Conservation (phyloP, 371 early-diverging fungal species). For the Lichtheimia ornata region DNA sequence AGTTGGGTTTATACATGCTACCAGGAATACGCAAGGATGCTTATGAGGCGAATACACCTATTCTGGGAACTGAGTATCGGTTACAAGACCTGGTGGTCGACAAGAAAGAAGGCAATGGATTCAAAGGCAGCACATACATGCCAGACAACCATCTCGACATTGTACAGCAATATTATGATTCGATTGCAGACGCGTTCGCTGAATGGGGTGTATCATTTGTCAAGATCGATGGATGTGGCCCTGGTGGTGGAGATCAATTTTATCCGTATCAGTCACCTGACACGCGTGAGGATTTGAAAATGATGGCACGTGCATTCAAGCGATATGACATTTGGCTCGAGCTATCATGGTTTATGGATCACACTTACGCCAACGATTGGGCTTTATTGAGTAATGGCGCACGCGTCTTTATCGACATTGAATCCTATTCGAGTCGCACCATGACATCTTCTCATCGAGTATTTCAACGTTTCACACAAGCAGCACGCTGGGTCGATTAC, state of each 20-base stretch:
- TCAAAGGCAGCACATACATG: slow-evolving; percentile 30
- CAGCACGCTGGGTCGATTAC: slow-evolving; percentile 23
- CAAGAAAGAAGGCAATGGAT: slow-evolving; percentile 25
- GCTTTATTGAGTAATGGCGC: slow-evolving; percentile 25
- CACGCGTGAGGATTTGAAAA: slow-evolving; percentile 21
- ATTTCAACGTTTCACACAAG: slow-evolving; percentile 26
- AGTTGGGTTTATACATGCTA: slow-evolving; percentile 31
- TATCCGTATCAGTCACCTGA: slow-evolving; percentile 31
- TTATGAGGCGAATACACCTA: slow-evolving; percentile 15
- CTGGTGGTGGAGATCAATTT: slow-evolving; percentile 28
- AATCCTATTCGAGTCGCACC: slow-evolving; percentile 27
- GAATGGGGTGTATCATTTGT: slow-evolving; percentile 33
- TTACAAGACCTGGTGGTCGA: slow-evolving; percentile 20
- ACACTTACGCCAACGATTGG: slow-evolving; percentile 29
- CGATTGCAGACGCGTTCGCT: slow-evolving; percentile 32
- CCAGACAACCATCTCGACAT: slow-evolving; percentile 22
- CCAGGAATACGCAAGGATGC: slow-evolving; percentile 36
- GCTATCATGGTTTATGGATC: slow-evolving; percentile 35
- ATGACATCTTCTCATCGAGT: slow-evolving; percentile 34
- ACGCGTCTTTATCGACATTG: slow-evolving; percentile 32
- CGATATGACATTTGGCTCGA: slow-evolving; percentile 35
- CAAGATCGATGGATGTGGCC: slow-evolving; percentile 39
- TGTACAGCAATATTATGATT: slow-evolving; percentile 31
- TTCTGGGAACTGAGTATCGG: slow-evolving; percentile 17
- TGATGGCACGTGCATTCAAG: slow-evolving; percentile 24